Conservation (phyloP, 352 stramenopile species). For the Pythium dissimile region DNA sequence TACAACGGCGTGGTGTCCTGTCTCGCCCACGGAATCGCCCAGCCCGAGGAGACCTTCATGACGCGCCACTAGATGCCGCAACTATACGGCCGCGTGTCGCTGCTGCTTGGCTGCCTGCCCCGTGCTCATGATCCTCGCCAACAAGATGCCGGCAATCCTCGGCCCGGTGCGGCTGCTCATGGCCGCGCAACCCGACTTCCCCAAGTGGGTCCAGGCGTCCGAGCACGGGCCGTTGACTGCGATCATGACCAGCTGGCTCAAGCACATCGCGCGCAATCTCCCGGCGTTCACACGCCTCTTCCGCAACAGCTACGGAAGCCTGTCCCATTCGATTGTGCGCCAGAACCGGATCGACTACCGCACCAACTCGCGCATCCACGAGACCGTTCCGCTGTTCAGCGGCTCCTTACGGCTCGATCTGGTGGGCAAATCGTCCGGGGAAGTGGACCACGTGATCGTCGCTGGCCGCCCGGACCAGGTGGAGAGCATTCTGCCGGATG, state of each 20-base stretch:
- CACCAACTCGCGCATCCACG: not conserved
- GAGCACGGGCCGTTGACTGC: not conserved
- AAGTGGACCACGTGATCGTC: not conserved
- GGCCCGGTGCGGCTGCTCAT: not conserved
- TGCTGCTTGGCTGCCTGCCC: conserved; percentile 5
- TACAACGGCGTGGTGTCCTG: conserved; percentile 3
- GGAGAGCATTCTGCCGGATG: not conserved
- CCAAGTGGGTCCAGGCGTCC: not conserved
- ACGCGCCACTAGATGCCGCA: not conserved
- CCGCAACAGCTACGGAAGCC: not conserved
- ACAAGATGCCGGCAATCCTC: conserved; percentile 13
- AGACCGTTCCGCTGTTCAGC: not conserved
- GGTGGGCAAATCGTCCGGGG: not conserved
- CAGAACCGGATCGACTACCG: conserved; percentile 9
- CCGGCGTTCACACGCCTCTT: conserved; percentile 5
- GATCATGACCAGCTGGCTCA: not conserved
- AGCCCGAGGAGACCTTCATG: not conserved
- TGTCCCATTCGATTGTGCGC: not conserved
- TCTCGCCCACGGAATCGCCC: not conserved
- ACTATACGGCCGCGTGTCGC: conserved; percentile 4
- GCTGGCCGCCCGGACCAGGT: conserved; percentile 5
- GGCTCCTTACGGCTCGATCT: not conserved
- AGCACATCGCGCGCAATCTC: not conserved
- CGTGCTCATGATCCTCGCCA: conserved; percentile 13
- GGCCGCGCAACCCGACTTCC: not conserved